Evolutionary conservation across 2,329 filamentous ascomycete species (phyloP), one percentile per base, ranked within the genome.

Genomic region (Clarireedia sp.): DNA sequence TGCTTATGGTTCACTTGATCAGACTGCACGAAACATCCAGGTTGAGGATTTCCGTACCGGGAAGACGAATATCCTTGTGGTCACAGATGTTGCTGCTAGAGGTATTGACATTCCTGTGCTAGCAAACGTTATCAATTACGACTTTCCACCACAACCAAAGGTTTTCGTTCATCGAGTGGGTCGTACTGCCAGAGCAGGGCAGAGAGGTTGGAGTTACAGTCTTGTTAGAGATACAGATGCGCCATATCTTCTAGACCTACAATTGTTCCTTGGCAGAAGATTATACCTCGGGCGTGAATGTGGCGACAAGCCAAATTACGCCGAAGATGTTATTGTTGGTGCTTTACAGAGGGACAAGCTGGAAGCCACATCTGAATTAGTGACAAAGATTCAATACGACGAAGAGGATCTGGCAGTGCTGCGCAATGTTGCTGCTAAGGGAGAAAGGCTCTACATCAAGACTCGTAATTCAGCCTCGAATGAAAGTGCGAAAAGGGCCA

Each of bases 51-150:
- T 99, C 70, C 80, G 95, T 57, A 79, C 78, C 23, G 94, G 94
- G 6, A 80, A 86, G 60, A 87, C 89, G 0, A 92, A 96, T 63
- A 90, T 99, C 48, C 74, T 99, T 8, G 91, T 99, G 2, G 92
- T 97, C 45, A 99, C 94, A 1, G 94, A 99, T 69, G 90, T 99
- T 53, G 94, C 94, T 14, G 94, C 94, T 21, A 82, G 94, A 77
- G 92, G 94, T 82, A 95, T 99, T 59, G 94, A 99, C 82, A 96
- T 99, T 63, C 94, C 94, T 0, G 81, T 96, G 47, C 78, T 99
- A 37, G 91, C 90, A 55, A 97, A 99, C 68, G 94, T 99, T 57
- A 92, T 99, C 75, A 97, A 99, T 75, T 99, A 95, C 72, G 92
- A 97, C 68, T 99, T 99, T 62, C 92, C 94, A 3, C 88, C 92